A percentile compares a stretch with the other conserved stretches of the same genome.
These are phyloP conservation scores for Phytophthora tubulina DNA, from an alignment of 352 stramenopile species.

Conservation along the genomic window DNA sequence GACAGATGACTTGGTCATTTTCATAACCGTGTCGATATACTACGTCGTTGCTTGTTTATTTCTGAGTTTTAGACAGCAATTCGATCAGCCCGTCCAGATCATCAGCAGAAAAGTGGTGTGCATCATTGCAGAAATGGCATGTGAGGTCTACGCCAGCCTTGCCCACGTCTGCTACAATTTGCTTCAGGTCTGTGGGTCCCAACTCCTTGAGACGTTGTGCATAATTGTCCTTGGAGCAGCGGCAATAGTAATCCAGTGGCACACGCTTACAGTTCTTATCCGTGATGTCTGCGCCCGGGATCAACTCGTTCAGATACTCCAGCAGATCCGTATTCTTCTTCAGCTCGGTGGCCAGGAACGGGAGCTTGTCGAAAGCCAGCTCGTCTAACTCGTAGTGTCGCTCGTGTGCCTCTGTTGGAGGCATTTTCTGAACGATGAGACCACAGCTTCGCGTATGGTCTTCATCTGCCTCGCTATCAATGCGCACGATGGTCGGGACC, in stretches of 20 bases:
- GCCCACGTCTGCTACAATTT: conserved; percentile 60
- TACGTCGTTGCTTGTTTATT: conserved; percentile 24
- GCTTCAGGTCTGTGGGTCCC: conserved; percentile 52
- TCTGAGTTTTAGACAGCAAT: conserved; percentile 34
- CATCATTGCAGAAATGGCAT: conserved; percentile 90
- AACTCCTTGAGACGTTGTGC: conserved; percentile 61
- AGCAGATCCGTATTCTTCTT: conserved; percentile 68
- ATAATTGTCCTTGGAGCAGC: conserved; percentile 83
- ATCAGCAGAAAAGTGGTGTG: conserved; percentile 65
- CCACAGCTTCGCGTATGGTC: conserved; percentile 71
- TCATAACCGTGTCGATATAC: conserved; percentile 42
- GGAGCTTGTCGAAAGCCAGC: conserved; percentile 63
- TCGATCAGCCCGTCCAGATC: conserved; percentile 56
- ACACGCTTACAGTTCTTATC: conserved; percentile 65
- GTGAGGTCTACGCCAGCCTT: conserved; percentile 74
- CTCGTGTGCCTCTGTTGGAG: conserved; percentile 58
- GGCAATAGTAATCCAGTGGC: conserved; percentile 86
- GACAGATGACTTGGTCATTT: conserved; percentile 37
- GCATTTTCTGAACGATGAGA: conserved; percentile 89
- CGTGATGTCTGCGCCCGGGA: conserved; percentile 71
- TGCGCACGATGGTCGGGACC: conserved; percentile 83
- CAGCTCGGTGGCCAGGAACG: conserved; percentile 58
- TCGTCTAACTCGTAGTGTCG: conserved; percentile 73
- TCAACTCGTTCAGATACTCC: conserved; percentile 80
- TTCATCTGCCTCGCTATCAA: conserved; percentile 62